A percentile compares a stretch with the other conserved stretches of the same genome.
phyloP scores from a whole-genome alignment of 1,284 basidiomycete genomes.

The Farysia itapuensis region DNA sequence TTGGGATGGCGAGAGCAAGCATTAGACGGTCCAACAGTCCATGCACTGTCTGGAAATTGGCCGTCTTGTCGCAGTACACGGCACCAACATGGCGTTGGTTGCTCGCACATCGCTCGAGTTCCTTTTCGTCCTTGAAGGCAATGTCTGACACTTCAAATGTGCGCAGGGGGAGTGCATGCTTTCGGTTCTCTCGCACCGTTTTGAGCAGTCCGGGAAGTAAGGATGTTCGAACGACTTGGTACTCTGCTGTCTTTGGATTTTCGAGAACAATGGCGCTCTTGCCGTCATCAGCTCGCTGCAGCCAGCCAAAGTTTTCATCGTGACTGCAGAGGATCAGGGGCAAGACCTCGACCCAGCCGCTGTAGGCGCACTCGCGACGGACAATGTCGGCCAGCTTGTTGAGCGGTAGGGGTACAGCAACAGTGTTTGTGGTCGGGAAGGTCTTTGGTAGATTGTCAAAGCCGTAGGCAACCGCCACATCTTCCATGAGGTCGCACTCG shows the following conservation, averaged over 20 bases:
- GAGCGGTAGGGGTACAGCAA: constrained; percentile 85
- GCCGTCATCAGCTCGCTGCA: constrained; percentile 82
- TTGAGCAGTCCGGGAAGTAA: constrained; percentile 93
- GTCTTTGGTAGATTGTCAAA: constrained; percentile 93
- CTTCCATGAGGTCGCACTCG: constrained; percentile 98
- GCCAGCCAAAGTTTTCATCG: constrained; percentile 93
- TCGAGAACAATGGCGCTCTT: constrained; percentile 82
- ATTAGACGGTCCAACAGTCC: constrained; percentile 90
- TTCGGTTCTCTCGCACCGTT: constrained; percentile 92
- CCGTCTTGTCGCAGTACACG: constrained; percentile 92
- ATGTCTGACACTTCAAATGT: constrained; percentile 94
- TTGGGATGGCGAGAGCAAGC: constrained; percentile 87
- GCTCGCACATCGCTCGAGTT: constrained; percentile 75
- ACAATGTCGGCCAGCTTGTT: constrained; percentile 89
- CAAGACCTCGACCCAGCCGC: constrained; percentile 93
- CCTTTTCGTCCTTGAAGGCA: constrained; percentile 77
- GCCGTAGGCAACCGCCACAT: constrained; percentile 94
- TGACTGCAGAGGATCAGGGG: constrained; percentile 97
- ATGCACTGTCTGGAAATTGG: constrained; percentile 95
- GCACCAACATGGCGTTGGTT: constrained; percentile 86
- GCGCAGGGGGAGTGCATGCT: constrained; percentile 85
- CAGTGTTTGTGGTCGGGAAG: constrained; percentile 92
- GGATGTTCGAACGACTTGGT: constrained; percentile 95
- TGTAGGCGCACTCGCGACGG: constrained; percentile 84
- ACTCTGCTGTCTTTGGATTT: constrained; percentile 96